These are phyloP conservation scores for Hordeum marinum DNA, from an alignment of 176 grass and related monocot species.

Conservation along the genomic window DNA sequence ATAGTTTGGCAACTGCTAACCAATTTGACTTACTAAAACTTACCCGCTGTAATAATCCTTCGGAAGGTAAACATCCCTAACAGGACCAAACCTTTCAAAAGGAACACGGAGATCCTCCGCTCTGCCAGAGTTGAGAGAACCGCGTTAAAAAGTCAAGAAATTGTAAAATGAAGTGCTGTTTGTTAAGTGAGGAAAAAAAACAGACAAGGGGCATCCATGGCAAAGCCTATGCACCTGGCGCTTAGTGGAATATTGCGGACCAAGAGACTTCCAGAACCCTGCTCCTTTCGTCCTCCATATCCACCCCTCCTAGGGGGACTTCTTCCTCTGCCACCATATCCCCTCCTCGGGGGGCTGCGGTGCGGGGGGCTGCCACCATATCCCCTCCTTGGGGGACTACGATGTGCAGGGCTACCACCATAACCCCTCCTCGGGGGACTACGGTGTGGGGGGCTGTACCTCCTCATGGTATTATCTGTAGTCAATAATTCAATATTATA, in stretches of 20 bases:
- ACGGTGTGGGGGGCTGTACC: slow-evolving; percentile 75
- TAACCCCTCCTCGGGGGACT: slow-evolving; percentile 87
- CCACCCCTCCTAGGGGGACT: slow-evolving; percentile 73
- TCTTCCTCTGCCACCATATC: slow-evolving; percentile 76
- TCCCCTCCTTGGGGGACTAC: slow-evolving; percentile 81
- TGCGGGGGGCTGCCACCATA: slow-evolving; percentile 58
- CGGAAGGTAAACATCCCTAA: slow-evolving; percentile 88
- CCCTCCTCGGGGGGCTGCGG: slow-evolving; percentile 72
- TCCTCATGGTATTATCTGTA: slow-evolving; percentile 60
- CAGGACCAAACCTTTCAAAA: slow-evolving; percentile 95
- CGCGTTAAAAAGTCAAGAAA: not conserved
- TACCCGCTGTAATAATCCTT: slow-evolving; percentile 88
- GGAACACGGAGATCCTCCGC: slow-evolving; percentile 68
- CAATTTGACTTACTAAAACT: slow-evolving; percentile 13
- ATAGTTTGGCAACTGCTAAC: not conserved
- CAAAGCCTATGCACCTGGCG: slow-evolving; percentile 42
- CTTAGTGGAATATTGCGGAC: slow-evolving; percentile 91
- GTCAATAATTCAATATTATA: not conserved
- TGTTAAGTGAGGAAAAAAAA: not conserved
- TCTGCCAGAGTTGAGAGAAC: slow-evolving; percentile 29
- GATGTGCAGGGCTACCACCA: slow-evolving; percentile 45
- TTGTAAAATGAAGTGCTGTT: not conserved
- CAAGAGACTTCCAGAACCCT: slow-evolving; percentile 61
- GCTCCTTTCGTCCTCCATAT: slow-evolving; percentile 59
- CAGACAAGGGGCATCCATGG: not conserved